These are phyloP conservation scores for Neocucurbitaria cava DNA, from an alignment of 2,329 filamentous ascomycete genomes.

Conservation along the genomic window DNA sequence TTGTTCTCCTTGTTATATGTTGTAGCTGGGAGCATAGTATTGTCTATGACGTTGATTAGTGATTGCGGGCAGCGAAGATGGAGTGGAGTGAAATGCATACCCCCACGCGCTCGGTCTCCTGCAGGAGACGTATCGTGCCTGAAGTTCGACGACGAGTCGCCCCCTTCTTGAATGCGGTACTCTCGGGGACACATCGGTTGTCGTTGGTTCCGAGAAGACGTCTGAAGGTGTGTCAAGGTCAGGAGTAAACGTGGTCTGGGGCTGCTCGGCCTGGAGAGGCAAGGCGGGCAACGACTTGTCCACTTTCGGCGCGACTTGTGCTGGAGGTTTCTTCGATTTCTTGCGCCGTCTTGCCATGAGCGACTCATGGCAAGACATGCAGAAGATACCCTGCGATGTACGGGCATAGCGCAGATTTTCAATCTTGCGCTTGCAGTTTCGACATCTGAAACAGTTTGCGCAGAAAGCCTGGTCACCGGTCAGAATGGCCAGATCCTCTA, in stretches of 20 bases:
- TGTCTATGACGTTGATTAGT: slow-evolving; percentile 53
- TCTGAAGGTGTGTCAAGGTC: slow-evolving; percentile 64
- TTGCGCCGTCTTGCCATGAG: slow-evolving; percentile 92
- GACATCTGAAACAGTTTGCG: slow-evolving; percentile 93
- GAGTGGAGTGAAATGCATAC: slow-evolving; percentile 24
- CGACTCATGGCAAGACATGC: slow-evolving; percentile 98
- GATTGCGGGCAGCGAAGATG: neutral
- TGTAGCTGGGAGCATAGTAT: slow-evolving; percentile 73
- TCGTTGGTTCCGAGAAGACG: slow-evolving; percentile 68
- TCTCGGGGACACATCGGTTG: slow-evolving; percentile 71
- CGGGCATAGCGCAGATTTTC: slow-evolving; percentile 97
- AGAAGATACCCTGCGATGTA: slow-evolving; percentile 98
- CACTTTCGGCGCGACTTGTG: slow-evolving; percentile 63
- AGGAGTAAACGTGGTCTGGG: slow-evolving; percentile 64
- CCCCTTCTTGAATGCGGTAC: slow-evolving; percentile 44
- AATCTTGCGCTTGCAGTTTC: slow-evolving; percentile 98
- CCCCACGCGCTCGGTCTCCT: slow-evolving; percentile 43
- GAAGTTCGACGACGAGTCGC: slow-evolving; percentile 47
- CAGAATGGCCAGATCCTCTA: slow-evolving; percentile 95
- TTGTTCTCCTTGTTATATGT: slow-evolving; percentile 77
- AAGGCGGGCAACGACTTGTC: slow-evolving; percentile 95
- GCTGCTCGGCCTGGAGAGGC: slow-evolving; percentile 72
- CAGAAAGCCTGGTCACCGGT: slow-evolving; percentile 98
- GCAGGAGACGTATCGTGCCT: slow-evolving; percentile 48
- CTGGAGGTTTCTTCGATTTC: slow-evolving; percentile 68